Base-by-base conservation (phyloP, 2,329 filamentous ascomycete genomes). In the Drechslera avenae region DNA sequence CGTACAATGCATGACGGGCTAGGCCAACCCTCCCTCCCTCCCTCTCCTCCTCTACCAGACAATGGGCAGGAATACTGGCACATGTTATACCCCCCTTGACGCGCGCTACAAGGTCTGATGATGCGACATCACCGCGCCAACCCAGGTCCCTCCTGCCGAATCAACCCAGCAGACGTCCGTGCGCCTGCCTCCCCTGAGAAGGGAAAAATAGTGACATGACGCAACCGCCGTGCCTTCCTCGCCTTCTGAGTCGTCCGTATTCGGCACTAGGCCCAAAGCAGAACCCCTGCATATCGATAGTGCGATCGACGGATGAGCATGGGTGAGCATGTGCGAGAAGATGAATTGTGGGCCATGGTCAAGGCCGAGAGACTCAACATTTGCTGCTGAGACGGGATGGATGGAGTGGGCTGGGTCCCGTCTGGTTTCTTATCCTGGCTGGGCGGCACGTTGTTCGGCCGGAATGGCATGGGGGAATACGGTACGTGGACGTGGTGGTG, bases 271-370 rank as follows among this genome's bases (percentile, higher is more conserved):
- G 18, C 18, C 26, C 12, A 33, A 34, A 42, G 12, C 13, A 18
- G 19, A 26, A 33, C 17, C 48, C 34, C 34, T 43, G 48, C 16
- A 31, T 48, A 48, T 52, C 48, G 48, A 60, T 49, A 60, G 50
- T 54, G 52, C 39, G 60, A 63, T 64, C 60, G 58, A 45, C 62
- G 63, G 60, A 60, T 52, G 62, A 41, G 36, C 33, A 46, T 8
- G 13, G 33, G 40, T 21, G 40, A 54, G 52, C 47, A 35, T 36
- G 36, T 26, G 36, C 23, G 12, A 35, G 32, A 33, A 39, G 23
- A 46, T 36, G 19, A 40, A 35, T 31, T 47, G 30, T 39, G 51
- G 51, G 31, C 31, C 39, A 18, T 4, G 31, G 19, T 44, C 26
- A 8, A 28, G 26, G 26, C 9, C 2, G 7, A 23, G 26, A 28